Evolutionary conservation across 2,329 filamentous ascomycete genomes (phyloP).

Genomic region (Ophiocordyceps robertsii): DNA sequence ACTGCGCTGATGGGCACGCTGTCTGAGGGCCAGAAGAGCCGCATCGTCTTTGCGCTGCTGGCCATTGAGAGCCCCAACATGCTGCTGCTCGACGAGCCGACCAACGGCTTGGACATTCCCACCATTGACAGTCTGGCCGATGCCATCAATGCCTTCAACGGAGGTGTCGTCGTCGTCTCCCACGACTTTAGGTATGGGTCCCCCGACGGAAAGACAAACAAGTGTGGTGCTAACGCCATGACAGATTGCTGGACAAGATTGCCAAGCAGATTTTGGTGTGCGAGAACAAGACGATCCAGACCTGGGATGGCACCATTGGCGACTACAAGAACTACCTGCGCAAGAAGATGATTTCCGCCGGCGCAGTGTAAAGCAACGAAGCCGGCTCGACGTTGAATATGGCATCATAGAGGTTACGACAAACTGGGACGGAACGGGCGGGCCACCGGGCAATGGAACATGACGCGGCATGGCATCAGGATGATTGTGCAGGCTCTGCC

Average conservation of each 20-base stretch:
- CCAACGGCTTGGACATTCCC: conserved; percentile 97
- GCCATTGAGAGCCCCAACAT: conserved; percentile 97
- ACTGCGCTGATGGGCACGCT: conserved; percentile 96
- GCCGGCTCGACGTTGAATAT: conserved; percentile 10
- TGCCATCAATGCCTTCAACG: conserved; percentile 90
- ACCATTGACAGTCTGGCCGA: conserved; percentile 96
- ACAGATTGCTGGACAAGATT: conserved; percentile 93
- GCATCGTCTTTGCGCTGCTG: conserved; percentile 93
- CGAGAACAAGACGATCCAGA: conserved; percentile 86
- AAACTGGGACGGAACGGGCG: conserved; percentile 5
- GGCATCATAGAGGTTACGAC: conserved; percentile 6
- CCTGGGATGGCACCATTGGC: conserved; percentile 81
- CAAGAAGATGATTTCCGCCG: conserved; percentile 93
- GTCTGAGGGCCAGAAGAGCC: conserved; percentile 93
- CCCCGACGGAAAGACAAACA: background rate
- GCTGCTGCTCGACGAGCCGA: conserved; percentile 94
- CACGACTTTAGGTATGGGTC: conserved; percentile 91
- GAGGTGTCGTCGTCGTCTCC: conserved; percentile 93
- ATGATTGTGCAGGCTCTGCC: background rate
- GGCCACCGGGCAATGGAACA: conserved; percentile 9
- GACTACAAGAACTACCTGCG: conserved; percentile 97
- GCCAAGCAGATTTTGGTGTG: conserved; percentile 99
- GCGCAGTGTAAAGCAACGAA: conserved; percentile 57
- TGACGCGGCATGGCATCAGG: background rate
- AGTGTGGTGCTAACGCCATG: conserved; percentile 7